Base-by-base conservation (phyloP, 225 moss, liverwort and hornwort species). In the Physcomitrellopsis africana region DNA sequence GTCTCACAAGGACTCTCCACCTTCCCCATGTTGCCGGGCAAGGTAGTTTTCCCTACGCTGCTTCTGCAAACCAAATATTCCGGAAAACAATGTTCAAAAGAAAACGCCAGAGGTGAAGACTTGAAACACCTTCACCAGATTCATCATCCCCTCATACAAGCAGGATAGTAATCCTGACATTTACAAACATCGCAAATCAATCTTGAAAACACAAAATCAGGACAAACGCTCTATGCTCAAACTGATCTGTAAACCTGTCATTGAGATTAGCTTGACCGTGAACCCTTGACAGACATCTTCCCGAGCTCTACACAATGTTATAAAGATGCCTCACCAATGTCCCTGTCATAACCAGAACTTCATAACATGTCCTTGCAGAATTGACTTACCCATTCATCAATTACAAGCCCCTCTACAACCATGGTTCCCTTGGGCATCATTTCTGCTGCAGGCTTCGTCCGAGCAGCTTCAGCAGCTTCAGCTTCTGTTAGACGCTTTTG, bases 321-420 rank as follows among this genome's bases (percentile, higher is more conserved):
- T 72, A 24, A 14, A 26, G 6, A 24, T 17, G 32, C 32, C 7
- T 37, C 32, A 37, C 4, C 32, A 37, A 37, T 37, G 32, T 24
- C 24, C 37, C 58, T 7, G 0, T 26, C 19, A 11, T 51, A 46
- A 18, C 44, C 44, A 20, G 26, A 58, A 70, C 3, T 15, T 18
- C 0, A 53, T 10, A 3, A 3, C 46, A 59, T 49, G 17, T 4
- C 26, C 18, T 37, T 54, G 62, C 24, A 51, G 19, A 51, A 19
- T 62, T 11, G 13, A 76, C 86, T 75, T 76, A 95, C 95, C 95
- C 95, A 95, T 89, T 91, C 90, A 62, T 95, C 89, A 43, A 95
- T 87, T 3, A 95, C 91, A 27, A 84, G 81, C 26, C 91, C 91
- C 41, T 86, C 84, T 10, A 41, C 80, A 41, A 85, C 63, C 53